Base-by-base conservation (phyloP, 2,329 filamentous ascomycete species). In the Didymella pomorum region DNA sequence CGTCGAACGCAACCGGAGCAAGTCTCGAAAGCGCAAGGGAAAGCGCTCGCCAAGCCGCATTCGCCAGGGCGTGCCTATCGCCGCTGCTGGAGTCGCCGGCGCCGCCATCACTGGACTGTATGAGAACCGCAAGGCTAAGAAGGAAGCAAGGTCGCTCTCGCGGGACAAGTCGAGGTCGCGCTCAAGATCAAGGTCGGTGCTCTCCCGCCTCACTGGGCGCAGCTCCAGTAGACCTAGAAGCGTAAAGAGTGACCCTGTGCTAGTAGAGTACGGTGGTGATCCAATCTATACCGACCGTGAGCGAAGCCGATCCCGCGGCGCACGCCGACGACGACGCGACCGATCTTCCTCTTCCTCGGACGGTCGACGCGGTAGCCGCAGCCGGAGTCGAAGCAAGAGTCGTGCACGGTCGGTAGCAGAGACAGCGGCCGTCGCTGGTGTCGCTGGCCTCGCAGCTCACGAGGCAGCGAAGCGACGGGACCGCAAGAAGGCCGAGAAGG, bases 221-320 rank as follows among this genome's bases (percentile, higher is more conserved):
- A 69, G 58, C 63, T 67, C 65, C 57, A 66, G 79, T 70, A 71
- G 76, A 74, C 72, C 74, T 60, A 71, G 76, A 65, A 78, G 73
- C 72, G 71, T 81, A 68, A 74, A 78, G 62, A 80, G 78, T 76
- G 78, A 82, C 69, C 77, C 79, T 69, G 81, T 79, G 59, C 76
- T 88, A 74, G 86, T 89, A 76, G 86, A 87, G 72, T 89, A 89
- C 73, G 87, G 86, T 63, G 81, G 83, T 70, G 83, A 86, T 69
- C 86, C 86, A 8, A 84, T 89, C 53, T 82, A 85, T 65, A 82
- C 84, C 66, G 84, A 84, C 59, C 57, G 57, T 44, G 66, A 78
- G 25, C 70, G 72, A 45, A 70, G 68, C 52, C 68, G 63, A 31
- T 60, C 66, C 25, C 67, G 62, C 39, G 63, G 65, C 53, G 73